phyloP scores from a whole-genome alignment of 768 basidiomycete species.

The Xanthoconium purpureum region DNA sequence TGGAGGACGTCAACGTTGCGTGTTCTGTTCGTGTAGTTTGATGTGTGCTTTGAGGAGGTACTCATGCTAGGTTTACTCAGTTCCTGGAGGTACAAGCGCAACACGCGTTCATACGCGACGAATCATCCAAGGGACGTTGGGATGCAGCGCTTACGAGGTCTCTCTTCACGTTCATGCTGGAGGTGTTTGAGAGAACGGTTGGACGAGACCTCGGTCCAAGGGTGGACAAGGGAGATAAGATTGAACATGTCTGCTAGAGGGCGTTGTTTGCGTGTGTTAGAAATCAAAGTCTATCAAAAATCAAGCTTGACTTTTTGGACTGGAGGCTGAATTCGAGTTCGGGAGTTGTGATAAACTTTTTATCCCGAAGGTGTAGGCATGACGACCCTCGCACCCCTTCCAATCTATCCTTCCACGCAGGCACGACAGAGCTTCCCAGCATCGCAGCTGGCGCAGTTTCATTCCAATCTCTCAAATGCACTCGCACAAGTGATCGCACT shows the following conservation, averaged over 20 bases:
- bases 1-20: slow-evolving; percentile 77
- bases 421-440: slow-evolving; percentile 48
- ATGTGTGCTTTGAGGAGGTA: not conserved
- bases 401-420: slow-evolving; percentile 53
- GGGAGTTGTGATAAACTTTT: too few relatives aligned
- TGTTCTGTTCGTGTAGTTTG: slow-evolving; percentile 56
- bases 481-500: slow-evolving; percentile 48
- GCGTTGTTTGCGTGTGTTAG: slow-evolving; percentile 8
- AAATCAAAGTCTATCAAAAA: slow-evolving; percentile 10
- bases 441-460: slow-evolving; percentile 49
- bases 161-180: slow-evolving; percentile 84
- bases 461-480: slow-evolving; percentile 44
- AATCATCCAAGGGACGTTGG: slow-evolving; percentile 91
- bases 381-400: slow-evolving; percentile 37
- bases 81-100: slow-evolving; percentile 97
- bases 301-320: not conserved
- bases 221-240: slow-evolving; percentile 39
- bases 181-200: slow-evolving; percentile 87
- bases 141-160: slow-evolving; percentile 86
- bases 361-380: slow-evolving; percentile 13
- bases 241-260: slow-evolving; percentile 71
- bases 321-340: too few relatives aligned
- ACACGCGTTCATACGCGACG: slow-evolving; percentile 94
- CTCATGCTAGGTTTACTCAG: slow-evolving; percentile 36
- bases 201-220: slow-evolving; percentile 81